Percentiles rank a stretch among this genome's conserved stretches.
These are phyloP conservation scores for Candida manassasensis DNA, from an alignment of 805 yeast species.

Conservation along the genomic window DNA sequence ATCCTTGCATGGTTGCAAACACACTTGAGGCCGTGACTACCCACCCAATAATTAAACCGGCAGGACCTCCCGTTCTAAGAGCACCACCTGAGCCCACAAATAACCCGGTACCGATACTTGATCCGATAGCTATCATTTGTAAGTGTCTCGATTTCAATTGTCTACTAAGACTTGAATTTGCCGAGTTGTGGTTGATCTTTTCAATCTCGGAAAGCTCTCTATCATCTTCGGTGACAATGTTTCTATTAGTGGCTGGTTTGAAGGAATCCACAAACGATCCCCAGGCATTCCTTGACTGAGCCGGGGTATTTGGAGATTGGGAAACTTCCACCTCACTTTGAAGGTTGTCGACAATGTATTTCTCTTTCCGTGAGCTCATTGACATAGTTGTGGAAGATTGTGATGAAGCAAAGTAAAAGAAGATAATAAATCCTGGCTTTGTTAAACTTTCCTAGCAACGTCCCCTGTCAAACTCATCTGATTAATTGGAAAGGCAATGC, in stretches of 20 bases:
- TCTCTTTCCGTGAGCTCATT: constrained; percentile 5
- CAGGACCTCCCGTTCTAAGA: constrained; percentile 58
- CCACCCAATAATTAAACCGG: constrained; percentile 56
- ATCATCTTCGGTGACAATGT: constrained; percentile 14
- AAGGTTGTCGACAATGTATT: constrained; percentile 5
- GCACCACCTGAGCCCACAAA: constrained; percentile 63
- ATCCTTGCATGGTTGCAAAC: constrained; percentile 55
- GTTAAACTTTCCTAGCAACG: neutral
- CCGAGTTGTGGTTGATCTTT: constrained; percentile 29
- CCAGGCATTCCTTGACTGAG: constrained; percentile 15
- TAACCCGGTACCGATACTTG: constrained; percentile 65
- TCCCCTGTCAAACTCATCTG: neutral
- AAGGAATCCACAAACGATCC: constrained; percentile 28
- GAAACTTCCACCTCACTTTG: constrained; percentile 10
- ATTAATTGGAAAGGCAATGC: constrained; percentile 2
- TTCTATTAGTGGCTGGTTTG: constrained; percentile 24
- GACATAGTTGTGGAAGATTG: neutral
- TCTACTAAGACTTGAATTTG: constrained; percentile 55
- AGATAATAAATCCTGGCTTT: neutral
- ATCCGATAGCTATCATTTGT: constrained; percentile 66
- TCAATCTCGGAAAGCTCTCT: constrained; percentile 23
- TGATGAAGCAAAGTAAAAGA: neutral
- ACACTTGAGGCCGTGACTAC: constrained; percentile 52
- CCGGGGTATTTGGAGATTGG: constrained; percentile 12
- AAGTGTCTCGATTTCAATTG: constrained; percentile 54